Base-by-base conservation (phyloP, 164 flowering plant genomes). In the Macadamia tetraphylla region DNA sequence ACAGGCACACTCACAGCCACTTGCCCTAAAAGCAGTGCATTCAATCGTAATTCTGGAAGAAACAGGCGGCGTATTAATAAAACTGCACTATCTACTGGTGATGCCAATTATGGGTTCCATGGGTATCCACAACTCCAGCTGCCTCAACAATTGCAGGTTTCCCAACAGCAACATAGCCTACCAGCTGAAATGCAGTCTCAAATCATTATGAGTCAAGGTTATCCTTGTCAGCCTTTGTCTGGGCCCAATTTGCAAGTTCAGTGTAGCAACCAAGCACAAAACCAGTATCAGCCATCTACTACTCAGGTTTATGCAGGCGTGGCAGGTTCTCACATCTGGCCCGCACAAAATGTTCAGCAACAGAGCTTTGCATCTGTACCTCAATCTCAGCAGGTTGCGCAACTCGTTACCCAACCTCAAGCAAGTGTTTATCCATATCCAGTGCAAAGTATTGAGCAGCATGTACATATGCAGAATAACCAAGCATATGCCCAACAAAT, bases 401-500 rank as follows among this genome's bases (percentile, higher is more conserved):
- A 75, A 65, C 72, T 79, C 53, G 75, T 70, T 74, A 59, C 81
- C 60, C 73, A 74, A 67, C 62, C 85, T 69, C 79, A 76, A 70
- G 74, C 70, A 18, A 87, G 70, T 63, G 58, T 67, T 68, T 66
- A 71, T 69, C 78, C 73, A 66, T 70, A 72, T 70, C 73, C 84
- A 18, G 42, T 62, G 64, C 88, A 73, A 74, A 73, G 72, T 68
- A 75, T 48, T 64, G 78, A 68, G 70, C 85, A 80, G 43, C 66
- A 70, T 64, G 82, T 75, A 58, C 63, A 73, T 63, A 52, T 73
- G 69, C 86, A 80, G 68, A 77, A 68, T 70, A 75, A 43, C 68
- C 82, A 82, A 75, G 83, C 78, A 58, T 80, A 80, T 71, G 70
- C 35, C 44, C 60, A 78, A 71, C 89, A 88, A 55, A 82, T 88